phyloP scores from a whole-genome alignment of 805 yeast species.

The Millerozyma acaciae region DNA sequence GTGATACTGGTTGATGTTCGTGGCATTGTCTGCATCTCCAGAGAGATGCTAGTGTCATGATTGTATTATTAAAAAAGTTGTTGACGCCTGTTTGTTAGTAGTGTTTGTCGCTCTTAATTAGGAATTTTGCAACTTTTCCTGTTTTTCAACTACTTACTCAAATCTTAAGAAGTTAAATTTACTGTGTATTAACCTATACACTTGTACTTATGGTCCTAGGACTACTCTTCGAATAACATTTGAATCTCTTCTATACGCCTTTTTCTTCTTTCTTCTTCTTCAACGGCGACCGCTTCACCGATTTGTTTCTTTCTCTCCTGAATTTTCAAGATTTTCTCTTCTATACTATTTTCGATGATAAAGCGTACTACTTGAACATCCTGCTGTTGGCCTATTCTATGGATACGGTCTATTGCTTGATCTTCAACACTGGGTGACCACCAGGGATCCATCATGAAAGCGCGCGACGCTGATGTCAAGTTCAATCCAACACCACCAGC shows the following conservation, averaged over 20 bases:
- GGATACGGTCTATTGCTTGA: conserved; percentile 88
- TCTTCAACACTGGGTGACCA: conserved; percentile 93
- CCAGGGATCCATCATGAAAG: conserved; percentile 95
- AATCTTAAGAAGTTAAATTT: neutral
- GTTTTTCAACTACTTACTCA: neutral
- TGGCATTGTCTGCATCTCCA: no score
- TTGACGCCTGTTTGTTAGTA: neutral
- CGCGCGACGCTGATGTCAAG: conserved; percentile 77
- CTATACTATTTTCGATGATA: conserved; percentile 78
- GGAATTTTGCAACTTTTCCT: neutral
- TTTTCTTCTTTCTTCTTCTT: conserved; percentile 68
- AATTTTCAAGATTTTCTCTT: conserved; percentile 80
- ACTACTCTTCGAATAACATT: conserved; percentile 52
- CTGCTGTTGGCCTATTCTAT: conserved; percentile 79
- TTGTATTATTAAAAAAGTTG: no score
- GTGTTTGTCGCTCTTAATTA: neutral
- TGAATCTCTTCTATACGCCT: conserved; percentile 71
- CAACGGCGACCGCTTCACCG: conserved; percentile 76
- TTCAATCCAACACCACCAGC: conserved; percentile 96
- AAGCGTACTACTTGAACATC: conserved; percentile 75
- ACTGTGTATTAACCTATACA: neutral
- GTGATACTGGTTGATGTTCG: no score
- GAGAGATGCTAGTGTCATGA: no score
- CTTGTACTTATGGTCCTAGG: no score
- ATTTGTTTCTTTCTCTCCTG: conserved; percentile 80